Conservation (phyloP, 768 basidiomycete genomes). For the Pleurotus giganteus region DNA sequence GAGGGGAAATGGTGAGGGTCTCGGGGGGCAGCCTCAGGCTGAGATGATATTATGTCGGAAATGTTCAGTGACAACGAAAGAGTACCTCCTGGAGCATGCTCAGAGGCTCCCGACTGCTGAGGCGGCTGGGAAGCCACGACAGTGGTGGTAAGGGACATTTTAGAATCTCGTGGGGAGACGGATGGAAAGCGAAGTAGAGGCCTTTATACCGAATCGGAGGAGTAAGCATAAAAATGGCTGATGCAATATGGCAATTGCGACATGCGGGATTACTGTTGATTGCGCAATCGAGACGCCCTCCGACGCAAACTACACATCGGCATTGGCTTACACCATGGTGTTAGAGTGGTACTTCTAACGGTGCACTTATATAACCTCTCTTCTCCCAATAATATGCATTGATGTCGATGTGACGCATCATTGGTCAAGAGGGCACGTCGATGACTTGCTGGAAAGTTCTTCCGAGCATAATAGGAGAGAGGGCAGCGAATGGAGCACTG, state of each 20-base stretch:
- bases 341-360: background rate
- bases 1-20: constrained; percentile 58
- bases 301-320: constrained; percentile 3
- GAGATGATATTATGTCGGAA: constrained; percentile 2
- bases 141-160: background rate
- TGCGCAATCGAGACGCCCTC: constrained; percentile 15
- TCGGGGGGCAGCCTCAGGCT: constrained; percentile 17
- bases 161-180: too few relatives aligned
- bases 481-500: too few relatives aligned
- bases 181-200: too few relatives aligned
- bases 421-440: too few relatives aligned
- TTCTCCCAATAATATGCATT: too few relatives aligned
- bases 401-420: too few relatives aligned
- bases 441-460: too few relatives aligned
- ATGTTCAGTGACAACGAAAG: background rate
- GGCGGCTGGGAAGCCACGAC: too few relatives aligned
- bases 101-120: background rate
- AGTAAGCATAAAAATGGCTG: too few relatives aligned
- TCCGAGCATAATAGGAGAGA: too few relatives aligned
- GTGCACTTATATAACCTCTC: too few relatives aligned
- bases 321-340: background rate
- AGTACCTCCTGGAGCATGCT: background rate
- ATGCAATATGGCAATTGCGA: background rate
- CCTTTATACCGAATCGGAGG: background rate
- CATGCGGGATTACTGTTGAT: constrained; percentile 13